phyloP scores from a whole-genome alignment of 768 basidiomycete species.

The Scleroderma bovista region DNA sequence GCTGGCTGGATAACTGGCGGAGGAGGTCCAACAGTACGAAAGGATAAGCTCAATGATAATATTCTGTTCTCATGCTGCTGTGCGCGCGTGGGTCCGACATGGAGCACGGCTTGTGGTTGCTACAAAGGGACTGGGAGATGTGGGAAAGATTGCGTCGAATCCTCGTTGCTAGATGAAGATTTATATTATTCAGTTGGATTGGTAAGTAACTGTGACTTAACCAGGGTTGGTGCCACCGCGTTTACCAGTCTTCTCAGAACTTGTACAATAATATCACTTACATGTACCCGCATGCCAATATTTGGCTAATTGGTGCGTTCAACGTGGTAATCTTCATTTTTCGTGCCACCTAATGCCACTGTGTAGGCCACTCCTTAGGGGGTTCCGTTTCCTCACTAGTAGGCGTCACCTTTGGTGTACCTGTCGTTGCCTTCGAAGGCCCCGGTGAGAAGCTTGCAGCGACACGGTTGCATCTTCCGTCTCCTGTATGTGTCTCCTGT shows the following conservation, averaged over 20 bases:
- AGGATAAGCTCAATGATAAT: slow-evolving; percentile 94
- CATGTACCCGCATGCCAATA: slow-evolving; percentile 84
- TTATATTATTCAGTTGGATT: slow-evolving; percentile 85
- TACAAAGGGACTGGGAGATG: slow-evolving; percentile 72
- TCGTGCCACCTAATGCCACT: not conserved
- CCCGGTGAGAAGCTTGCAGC: slow-evolving; percentile 72
- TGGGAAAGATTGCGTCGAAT: slow-evolving; percentile 75
- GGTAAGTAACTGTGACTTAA: slow-evolving; percentile 40
- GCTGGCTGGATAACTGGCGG: slow-evolving; percentile 60
- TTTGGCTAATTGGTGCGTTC: slow-evolving; percentile 74
- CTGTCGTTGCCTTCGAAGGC: slow-evolving; percentile 87
- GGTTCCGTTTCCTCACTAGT: slow-evolving; percentile 81
- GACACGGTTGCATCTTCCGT: slow-evolving; percentile 76
- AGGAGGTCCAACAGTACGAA: slow-evolving; percentile 77
- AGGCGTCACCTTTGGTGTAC: slow-evolving; percentile 87
- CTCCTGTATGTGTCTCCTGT: slow-evolving; percentile 50
- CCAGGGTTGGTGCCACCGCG: not conserved
- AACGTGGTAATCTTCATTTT: not conserved
- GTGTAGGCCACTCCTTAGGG: slow-evolving; percentile 67
- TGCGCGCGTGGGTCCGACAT: slow-evolving; percentile 89
- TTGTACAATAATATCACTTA: slow-evolving; percentile 89
- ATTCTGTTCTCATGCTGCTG: slow-evolving; percentile 96
- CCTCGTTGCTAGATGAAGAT: slow-evolving; percentile 71
- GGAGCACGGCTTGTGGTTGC: slow-evolving; percentile 91
- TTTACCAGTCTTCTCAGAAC: slow-evolving; percentile 45